Percentiles rank a stretch among this genome's conserved stretches.
Evolutionary conservation across 192 early-diverging fungal genomes (phyloP).

Genomic region (Backusella circina): DNA sequence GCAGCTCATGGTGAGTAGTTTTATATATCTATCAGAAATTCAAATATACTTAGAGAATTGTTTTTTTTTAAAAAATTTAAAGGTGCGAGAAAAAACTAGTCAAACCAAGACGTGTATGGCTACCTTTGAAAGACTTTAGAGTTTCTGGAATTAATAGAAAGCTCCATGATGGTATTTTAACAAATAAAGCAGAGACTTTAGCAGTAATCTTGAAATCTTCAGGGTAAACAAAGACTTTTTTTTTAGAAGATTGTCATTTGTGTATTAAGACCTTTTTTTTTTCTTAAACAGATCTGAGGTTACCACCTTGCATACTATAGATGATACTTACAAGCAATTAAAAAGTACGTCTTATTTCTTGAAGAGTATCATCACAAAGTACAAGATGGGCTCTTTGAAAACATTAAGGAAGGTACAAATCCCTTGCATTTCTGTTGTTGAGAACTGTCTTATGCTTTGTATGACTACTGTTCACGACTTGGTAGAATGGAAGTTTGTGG

Average conservation of each 20-base stretch:
- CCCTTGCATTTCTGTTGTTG: not conserved
- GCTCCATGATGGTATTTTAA: not conserved
- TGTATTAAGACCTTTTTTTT: not conserved
- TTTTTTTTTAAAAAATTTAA: not conserved
- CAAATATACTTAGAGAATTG: not conserved
- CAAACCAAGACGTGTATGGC: not conserved
- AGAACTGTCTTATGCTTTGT: not conserved
- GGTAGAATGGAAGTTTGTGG: not conserved
- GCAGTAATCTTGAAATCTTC: not conserved
- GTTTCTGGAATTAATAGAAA: not conserved
- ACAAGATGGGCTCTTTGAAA: not conserved
- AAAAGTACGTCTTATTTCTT: not conserved
- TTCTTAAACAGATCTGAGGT: not conserved
- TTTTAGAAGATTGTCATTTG: not conserved
- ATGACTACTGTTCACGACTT: not conserved
- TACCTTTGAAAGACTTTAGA: not conserved
- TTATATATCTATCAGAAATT: not conserved
- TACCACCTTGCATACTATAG: not conserved
- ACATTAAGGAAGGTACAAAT: not conserved
- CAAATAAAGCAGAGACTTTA: constrained; percentile 1
- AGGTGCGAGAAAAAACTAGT: not conserved
- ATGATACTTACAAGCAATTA: not conserved
- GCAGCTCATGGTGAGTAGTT: not conserved
- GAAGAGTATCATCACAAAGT: not conserved
- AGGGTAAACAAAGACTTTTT: not conserved